Evolutionary conservation across 2,329 filamentous ascomycete species (phyloP), one percentile per base, ranked within the genome.

Genomic region (Cladophialophora yegresii): DNA sequence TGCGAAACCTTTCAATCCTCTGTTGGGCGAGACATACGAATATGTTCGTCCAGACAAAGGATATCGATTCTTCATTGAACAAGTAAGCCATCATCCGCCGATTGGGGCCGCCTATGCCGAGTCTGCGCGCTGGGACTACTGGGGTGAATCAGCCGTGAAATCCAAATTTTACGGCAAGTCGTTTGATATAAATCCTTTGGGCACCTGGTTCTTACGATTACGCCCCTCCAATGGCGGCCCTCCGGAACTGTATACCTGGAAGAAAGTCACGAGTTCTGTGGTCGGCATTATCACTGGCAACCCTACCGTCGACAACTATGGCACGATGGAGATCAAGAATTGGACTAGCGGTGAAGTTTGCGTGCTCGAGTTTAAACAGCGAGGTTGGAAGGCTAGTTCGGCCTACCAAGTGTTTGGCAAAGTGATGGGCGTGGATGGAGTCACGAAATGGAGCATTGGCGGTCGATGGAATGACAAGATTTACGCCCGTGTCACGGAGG

Each of bases 151-250:
- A 30, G 89, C 91, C 9, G 92, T 98, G 66, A 93, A 91, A 77
- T 96, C 93, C 49, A 97, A 96, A 76, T 99, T 99, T 75, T 96
- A 96, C 74, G 95, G 95, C 71, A 96, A 93, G 75, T 96, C 93
- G 0, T 98, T 99, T 74, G 95, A 99, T 72, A 92, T 98, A 77
- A 96, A 97, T 73, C 93, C 92, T 3, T 85, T 98, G 9, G 95
- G 95, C 36, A 99, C 95, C 7, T 99, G 95, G 95, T 99, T 98
- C 80, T 80, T 98, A 65, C 91, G 85, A 73, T 82, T 99, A 30
- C 88, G 92, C 0, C 92, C 93, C 0, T 85, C 84, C 0, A 82
- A 86, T 2, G 91, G 89, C 3, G 89, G 87, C 9, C 88, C 89
- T 72, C 88, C 90, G 68, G 95, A 99, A 71, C 81, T 97, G 1